Conservation (phyloP, 768 basidiomycete species). For the Lentinula raphanica region DNA sequence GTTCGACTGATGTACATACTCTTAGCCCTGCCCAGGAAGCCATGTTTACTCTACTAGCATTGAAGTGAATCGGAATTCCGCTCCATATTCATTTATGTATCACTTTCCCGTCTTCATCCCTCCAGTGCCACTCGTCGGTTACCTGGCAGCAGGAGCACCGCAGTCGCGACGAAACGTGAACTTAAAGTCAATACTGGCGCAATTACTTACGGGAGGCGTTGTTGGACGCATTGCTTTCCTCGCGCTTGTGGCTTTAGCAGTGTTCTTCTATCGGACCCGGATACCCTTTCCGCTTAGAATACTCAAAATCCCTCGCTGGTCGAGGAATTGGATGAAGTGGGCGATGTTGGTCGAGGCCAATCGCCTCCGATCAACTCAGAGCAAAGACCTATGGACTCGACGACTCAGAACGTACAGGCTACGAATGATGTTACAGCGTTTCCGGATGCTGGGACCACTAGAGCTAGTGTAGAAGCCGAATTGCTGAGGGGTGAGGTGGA, state of each 20-base stretch:
- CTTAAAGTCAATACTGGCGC: no score
- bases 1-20: no score
- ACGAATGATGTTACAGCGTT: background rate
- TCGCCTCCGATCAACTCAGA: background rate
- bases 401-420: background rate
- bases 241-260: background rate
- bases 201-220: constrained; percentile 13
- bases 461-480: background rate
- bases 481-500: constrained; percentile 10
- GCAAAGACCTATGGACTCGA: background rate
- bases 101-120: no score
- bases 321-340: background rate
- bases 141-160: background rate
- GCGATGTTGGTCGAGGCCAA: background rate
- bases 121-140: background rate
- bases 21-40: constrained; percentile 8
- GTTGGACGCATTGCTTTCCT: constrained; percentile 6
- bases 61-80: constrained; percentile 19
- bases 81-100: no score
- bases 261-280: constrained; percentile 9
- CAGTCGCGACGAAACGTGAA: background rate
- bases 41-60: constrained; percentile 6
- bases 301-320: background rate
- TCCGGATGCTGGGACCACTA: background rate
- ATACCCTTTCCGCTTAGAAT: background rate